phyloP scores from a whole-genome alignment of 83 land plant species.

The Picea mariana region DNA sequence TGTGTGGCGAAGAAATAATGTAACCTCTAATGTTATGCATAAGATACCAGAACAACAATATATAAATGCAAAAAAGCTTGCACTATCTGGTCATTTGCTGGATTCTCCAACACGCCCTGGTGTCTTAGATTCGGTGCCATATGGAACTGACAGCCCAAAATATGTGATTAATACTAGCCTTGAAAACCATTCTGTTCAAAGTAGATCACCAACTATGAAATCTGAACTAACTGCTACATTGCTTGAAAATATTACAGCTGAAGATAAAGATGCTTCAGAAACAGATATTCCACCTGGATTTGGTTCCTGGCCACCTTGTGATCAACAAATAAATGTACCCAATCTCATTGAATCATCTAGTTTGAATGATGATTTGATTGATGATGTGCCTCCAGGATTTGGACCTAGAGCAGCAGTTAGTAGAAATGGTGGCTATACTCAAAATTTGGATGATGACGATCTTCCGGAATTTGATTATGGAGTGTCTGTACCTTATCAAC shows the following conservation, averaged over 20 bases:
- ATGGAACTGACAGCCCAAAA: slow-evolving; percentile 17
- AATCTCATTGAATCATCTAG: not conserved
- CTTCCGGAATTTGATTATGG: too few relatives aligned
- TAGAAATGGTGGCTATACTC: not conserved
- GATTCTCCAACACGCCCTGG: slow-evolving; percentile 26
- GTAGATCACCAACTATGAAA: not conserved
- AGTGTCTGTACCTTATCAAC: too few relatives aligned
- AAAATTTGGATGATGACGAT: slow-evolving; percentile 39
- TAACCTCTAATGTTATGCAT: slow-evolving; percentile 42
- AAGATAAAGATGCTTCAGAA: slow-evolving; percentile 36
- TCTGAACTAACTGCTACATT: not conserved
- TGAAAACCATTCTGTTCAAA: not conserved
- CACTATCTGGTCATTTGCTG: slow-evolving; percentile 36
- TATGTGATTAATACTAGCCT: not conserved
- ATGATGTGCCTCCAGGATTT: slow-evolving; percentile 19
- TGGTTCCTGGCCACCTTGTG: slow-evolving; percentile 48
- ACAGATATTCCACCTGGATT: slow-evolving; percentile 86
- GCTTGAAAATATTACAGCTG: slow-evolving; percentile 2
- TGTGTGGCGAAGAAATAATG: slow-evolving; percentile 79
- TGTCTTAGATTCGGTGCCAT: slow-evolving; percentile 18
- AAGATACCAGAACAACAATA: slow-evolving; percentile 59
- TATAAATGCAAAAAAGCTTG: slow-evolving; percentile 19
- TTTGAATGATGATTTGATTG: slow-evolving; percentile 8
- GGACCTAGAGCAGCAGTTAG: not conserved
- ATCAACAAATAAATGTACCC: not conserved